Conservation (phyloP, 1,139 yeast species). For the Kodamaea anthophila region DNA sequence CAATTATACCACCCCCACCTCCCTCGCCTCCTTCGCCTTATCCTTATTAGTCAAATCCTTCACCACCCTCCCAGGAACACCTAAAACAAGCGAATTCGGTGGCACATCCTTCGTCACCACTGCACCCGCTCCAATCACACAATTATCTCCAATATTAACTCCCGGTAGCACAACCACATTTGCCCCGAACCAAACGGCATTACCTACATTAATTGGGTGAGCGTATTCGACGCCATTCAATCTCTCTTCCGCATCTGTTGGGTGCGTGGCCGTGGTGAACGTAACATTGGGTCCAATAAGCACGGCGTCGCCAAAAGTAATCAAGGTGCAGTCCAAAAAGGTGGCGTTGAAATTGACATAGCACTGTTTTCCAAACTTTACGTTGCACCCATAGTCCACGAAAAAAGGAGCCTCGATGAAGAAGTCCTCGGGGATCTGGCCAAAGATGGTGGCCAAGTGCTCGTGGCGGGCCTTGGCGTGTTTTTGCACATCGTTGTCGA, state of each 20-base stretch:
- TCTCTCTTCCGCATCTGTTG: slow-evolving; percentile 46
- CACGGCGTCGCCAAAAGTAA: slow-evolving; percentile 56
- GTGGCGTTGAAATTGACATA: slow-evolving; percentile 52
- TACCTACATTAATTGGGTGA: slow-evolving; percentile 50
- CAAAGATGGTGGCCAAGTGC: slow-evolving; percentile 37
- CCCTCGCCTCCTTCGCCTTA: slow-evolving; percentile 7
- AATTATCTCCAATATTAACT: slow-evolving; percentile 56
- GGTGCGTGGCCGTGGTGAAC: slow-evolving; percentile 60
- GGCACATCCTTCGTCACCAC: slow-evolving; percentile 56
- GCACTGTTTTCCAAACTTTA: slow-evolving; percentile 42
- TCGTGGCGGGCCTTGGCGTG: slow-evolving; percentile 30
- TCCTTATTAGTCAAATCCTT: slow-evolving; percentile 13
- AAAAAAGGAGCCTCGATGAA: slow-evolving; percentile 49
- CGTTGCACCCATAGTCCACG: slow-evolving; percentile 56
- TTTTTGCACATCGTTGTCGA: slow-evolving; percentile 19
- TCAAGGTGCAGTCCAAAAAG: slow-evolving; percentile 54
- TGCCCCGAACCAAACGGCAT: slow-evolving; percentile 64
- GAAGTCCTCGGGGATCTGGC: slow-evolving; percentile 32
- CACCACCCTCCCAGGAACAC: slow-evolving; percentile 53
- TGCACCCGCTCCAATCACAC: slow-evolving; percentile 64
- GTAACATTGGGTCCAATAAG: slow-evolving; percentile 61
- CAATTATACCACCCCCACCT: slow-evolving; percentile 7
- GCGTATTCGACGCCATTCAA: slow-evolving; percentile 45
- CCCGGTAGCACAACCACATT: slow-evolving; percentile 54
- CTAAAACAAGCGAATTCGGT: slow-evolving; percentile 47